Evolutionary conservation across 768 basidiomycete genomes (phyloP), one percentile per base, ranked within the genome.

Genomic region (Tubosaeta sp.): DNA sequence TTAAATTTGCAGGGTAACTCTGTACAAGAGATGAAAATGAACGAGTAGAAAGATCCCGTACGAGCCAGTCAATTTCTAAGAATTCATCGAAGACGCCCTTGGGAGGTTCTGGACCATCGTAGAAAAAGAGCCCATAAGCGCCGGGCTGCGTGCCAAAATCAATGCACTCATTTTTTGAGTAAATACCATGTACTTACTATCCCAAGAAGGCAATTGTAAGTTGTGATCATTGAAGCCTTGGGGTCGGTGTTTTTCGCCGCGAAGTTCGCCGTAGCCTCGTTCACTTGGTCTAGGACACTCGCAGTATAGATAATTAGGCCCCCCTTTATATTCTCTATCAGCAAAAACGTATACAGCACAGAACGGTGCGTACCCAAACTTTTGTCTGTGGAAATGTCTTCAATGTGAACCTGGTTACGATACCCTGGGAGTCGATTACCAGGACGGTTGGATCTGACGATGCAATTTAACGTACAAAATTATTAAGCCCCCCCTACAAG

Each of bases 351-450:
- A 6, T 30, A 30, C 3, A 18, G 5, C 9, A 42, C 8, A 7
- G 35, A 7, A 36, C 18, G n/a, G 39, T 16, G 49, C 75, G 13
- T 67, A 85, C 82, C 82, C 82, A 86, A 52, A 86, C 77, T 63
- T 76, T 62, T 0, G 69, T 68, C 64, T 84, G 81, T 9, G 83
- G 76, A 57, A 72, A 73, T 0, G 80, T 72, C 54, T 76, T 76
- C 18, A 86, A 48, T 0, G 76, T 79, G 58, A 86, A 79, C 38
- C 65, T 72, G 1, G 83, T 84, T 5, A 85, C 80, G 35, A 85
- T 77, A 0, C 84, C 84, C 74, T 76, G 29, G 12, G 30, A 3
- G 2, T 11, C 8, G 27, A 32, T 51, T 10, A 36, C 21, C 12
- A 13, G n/a, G 6, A n/a, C 8, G 12, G 8, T 41, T 13, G 7